phyloP scores from a whole-genome alignment of 2,329 filamentous ascomycete species.

The Fusarium torreyae region DNA sequence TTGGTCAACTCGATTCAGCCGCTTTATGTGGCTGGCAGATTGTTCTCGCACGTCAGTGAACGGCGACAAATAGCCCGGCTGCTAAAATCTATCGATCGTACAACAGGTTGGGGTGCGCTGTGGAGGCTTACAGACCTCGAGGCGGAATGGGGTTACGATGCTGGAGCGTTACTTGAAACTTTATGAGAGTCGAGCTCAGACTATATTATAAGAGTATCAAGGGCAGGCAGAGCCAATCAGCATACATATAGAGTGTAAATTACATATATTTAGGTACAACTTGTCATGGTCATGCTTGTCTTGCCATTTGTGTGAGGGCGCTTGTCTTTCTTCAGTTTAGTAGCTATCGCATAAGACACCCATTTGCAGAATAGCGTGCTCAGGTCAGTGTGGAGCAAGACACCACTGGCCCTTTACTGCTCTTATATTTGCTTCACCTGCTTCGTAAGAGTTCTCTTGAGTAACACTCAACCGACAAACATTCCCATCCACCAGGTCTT shows the following conservation, averaged over 20 bases:
- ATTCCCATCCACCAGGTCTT: rapidly evolving
- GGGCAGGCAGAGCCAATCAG: background rate
- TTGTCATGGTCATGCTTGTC: background rate
- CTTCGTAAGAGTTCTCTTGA: background rate
- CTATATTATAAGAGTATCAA: background rate
- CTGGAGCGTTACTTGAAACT: constrained; percentile 30
- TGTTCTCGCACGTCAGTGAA: constrained; percentile 62
- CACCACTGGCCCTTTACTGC: background rate
- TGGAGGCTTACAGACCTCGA: constrained; percentile 66
- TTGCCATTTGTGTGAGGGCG: background rate
- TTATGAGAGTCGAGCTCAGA: background rate
- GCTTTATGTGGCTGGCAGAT: constrained; percentile 64
- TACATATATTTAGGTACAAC: background rate
- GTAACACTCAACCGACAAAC: background rate
- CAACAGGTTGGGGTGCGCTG: constrained; percentile 64
- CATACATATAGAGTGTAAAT: too few relatives aligned
- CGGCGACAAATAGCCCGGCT: constrained; percentile 55
- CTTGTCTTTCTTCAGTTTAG: background rate
- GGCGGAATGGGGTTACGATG: constrained; percentile 53
- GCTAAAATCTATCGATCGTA: constrained; percentile 61
- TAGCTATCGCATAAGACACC: constrained; percentile 26
- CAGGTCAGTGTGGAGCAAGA: background rate
- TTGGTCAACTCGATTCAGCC: constrained; percentile 68
- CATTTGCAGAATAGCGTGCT: constrained; percentile 21
- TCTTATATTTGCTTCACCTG: constrained; percentile 10